These are phyloP conservation scores for Multifurca ochricompacta DNA, from an alignment of 768 basidiomycete genomes.

Conservation along the genomic window DNA sequence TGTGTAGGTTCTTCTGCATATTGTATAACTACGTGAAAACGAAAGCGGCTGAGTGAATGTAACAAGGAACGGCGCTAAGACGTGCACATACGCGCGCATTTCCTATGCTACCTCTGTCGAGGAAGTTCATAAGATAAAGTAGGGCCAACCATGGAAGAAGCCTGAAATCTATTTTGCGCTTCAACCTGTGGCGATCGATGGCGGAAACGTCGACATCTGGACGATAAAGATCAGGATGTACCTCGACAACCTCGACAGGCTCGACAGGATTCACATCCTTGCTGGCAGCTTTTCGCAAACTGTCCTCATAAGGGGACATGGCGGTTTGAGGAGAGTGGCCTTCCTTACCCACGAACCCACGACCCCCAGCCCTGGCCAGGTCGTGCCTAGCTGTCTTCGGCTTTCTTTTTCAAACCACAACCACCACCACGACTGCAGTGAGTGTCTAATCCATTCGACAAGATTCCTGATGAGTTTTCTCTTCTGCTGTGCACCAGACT, in stretches of 20 bases:
- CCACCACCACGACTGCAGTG: too few relatives aligned
- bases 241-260: too few relatives aligned
- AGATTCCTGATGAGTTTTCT: conserved; percentile 12
- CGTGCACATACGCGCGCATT: conserved; percentile 53
- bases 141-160: conserved; percentile 71
- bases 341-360: too few relatives aligned
- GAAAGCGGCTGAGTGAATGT: neutral
- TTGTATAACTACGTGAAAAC: conserved; percentile 44
- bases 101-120: conserved; percentile 57
- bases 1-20: conserved; percentile 47
- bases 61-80: neutral
- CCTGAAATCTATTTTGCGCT: conserved; percentile 53
- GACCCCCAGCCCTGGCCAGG: too few relatives aligned
- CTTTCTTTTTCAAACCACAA: too few relatives aligned
- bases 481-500: conserved; percentile 22
- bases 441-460: neutral
- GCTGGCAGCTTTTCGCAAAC: too few relatives aligned
- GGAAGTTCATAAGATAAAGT: conserved; percentile 68
- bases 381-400: too few relatives aligned
- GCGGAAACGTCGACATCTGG: conserved; percentile 44
- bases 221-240: conserved; percentile 33
- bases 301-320: too few relatives aligned
- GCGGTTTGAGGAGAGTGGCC: too few relatives aligned
- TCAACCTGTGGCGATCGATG: conserved; percentile 47
- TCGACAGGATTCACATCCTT: too few relatives aligned